Evolutionary conservation across 164 flowering plant genomes (phyloP).

Genomic region (Stephania yunnanensis): DNA sequence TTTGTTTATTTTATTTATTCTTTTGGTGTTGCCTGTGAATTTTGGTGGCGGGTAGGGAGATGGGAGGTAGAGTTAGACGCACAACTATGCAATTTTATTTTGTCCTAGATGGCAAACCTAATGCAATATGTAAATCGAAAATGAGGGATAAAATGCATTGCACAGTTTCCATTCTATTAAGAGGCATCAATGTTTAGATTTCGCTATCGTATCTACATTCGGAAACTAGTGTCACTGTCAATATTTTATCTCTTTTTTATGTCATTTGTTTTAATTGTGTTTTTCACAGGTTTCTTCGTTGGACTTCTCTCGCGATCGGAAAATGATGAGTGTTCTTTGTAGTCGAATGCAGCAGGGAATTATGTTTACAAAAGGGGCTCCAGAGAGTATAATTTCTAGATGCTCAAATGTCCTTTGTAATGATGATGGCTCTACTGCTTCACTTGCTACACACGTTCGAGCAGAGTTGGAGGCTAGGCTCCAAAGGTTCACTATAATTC

Average conservation of each 20-base stretch:
- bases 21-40: no score
- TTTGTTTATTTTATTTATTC: not conserved
- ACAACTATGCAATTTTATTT: not conserved
- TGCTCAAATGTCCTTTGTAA: slow-evolving; percentile 82
- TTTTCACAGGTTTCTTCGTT: slow-evolving; percentile 59
- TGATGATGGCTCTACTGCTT: slow-evolving; percentile 75
- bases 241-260: no score
- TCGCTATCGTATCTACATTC: not conserved
- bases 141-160: not conserved
- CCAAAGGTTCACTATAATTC: slow-evolving; percentile 45
- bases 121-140: not conserved
- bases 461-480: slow-evolving; percentile 71
- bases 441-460: slow-evolving; percentile 48
- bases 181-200: not conserved
- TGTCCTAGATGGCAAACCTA: no score
- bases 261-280: not conserved
- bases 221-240: no score
- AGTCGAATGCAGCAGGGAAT: slow-evolving; percentile 67
- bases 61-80: not conserved
- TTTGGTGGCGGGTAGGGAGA: no score
- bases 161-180: not conserved
- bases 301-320: slow-evolving; percentile 97
- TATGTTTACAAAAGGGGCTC: slow-evolving; percentile 97
- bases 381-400: slow-evolving; percentile 85
- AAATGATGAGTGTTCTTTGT: slow-evolving; percentile 97